Evolutionary conservation across 1,284 basidiomycete species (phyloP), one percentile per base, ranked within the genome.

Genomic region (Testicularia cyperi): DNA sequence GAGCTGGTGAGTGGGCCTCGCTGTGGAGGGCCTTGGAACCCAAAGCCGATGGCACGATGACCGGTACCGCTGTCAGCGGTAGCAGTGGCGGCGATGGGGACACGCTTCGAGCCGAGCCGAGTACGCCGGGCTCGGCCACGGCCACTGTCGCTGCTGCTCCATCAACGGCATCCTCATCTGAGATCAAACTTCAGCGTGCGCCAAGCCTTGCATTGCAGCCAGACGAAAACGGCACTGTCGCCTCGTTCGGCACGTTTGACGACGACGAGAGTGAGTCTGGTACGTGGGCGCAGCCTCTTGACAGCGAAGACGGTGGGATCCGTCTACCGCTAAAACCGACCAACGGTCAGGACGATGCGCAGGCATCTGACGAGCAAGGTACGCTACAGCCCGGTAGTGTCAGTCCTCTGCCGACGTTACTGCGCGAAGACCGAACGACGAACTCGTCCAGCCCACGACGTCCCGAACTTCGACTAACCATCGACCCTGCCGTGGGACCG

Each of bases 241-340:
- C 56, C 6, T 66, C 65, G 13, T 69, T 69, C 29, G 63, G 51
- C 7, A 51, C 44, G n/a, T 70, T 68, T 38, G 70, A 61, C 25
- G 70, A 72, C 25, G 58, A 66, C 22, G 68, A 68, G 40, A 48
- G 44, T 45, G 66, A 64, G 33, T 65, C 62, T 2, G 70, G 70
- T 6, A 72, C 70, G 6, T 72, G 70, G 70, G 67, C 69, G n/a
- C 68, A 68, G 37, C 69, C 69, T n/a, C 47, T 72, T 21, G 62
- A 72, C 25, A 33, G 65, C 13, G 55, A 56, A 28, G 41, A 23
- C 28, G 43, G 42, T 25, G 55, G 44, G 26, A 47, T 43, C 22
- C 65, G 46, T 28, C 55, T 60, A 15, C 57, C 52, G 6, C 36
- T 58, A 37, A 44, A 51, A 15, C 7, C 9, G 8, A 9, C 9